Conservation (phyloP, 805 yeast species). For the Ascoidea rubescens region DNA sequence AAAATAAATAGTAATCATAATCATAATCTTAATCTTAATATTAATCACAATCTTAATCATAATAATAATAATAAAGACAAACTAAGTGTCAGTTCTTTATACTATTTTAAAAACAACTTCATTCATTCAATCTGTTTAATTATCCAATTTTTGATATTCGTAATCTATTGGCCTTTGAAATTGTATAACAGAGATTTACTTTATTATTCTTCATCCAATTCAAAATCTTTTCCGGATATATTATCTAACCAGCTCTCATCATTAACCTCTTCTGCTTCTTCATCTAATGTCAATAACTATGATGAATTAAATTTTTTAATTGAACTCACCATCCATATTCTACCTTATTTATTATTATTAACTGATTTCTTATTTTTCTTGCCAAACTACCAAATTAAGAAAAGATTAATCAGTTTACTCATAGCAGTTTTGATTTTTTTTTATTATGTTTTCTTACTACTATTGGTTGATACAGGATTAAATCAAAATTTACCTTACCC, state of each 20-base stretch:
- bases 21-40: no score
- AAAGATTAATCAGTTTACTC: not conserved
- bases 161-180: constrained; percentile 58
- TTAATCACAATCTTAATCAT: no score
- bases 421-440: constrained; percentile 2
- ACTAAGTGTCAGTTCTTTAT: no score
- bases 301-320: constrained; percentile 1
- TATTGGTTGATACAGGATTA: constrained; percentile 3
- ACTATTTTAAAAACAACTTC: constrained; percentile 20
- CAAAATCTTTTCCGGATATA: no score
- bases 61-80: no score
- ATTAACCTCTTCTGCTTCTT: constrained; percentile 23
- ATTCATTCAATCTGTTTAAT: constrained; percentile 42
- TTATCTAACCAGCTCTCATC: no score
- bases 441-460: constrained; percentile 9
- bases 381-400: constrained; percentile 3
- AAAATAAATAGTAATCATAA: no score
- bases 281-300: not conserved
- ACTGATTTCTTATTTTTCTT: constrained; percentile 4
- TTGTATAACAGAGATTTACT: no score
- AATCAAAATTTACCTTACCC: constrained; percentile 10
- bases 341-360: constrained; percentile 5
- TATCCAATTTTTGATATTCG: constrained; percentile 45
- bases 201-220: no score
- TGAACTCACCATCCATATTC: constrained; percentile 8